Evolutionary conservation across 768 basidiomycete species (phyloP).

Genomic region (Tylopilus sp.): DNA sequence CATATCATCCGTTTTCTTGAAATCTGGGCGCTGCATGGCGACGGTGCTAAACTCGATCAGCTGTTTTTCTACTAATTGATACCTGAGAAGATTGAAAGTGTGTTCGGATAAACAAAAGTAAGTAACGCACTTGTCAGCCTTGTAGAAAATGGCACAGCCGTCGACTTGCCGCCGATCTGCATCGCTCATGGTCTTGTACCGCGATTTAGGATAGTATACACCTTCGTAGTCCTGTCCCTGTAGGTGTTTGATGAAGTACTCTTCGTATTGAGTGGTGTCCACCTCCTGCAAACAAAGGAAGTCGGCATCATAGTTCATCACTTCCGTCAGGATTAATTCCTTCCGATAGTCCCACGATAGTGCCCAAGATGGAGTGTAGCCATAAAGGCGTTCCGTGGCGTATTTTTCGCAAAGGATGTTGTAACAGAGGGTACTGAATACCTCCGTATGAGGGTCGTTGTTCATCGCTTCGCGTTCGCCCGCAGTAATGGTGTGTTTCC

Average conservation of each 20-base stretch:
- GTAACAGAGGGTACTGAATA: slow-evolving; percentile 80
- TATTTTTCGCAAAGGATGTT: slow-evolving; percentile 93
- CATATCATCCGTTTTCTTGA: slow-evolving; percentile 99
- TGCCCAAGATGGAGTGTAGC: slow-evolving; percentile 97
- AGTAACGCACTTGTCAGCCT: slow-evolving; percentile 70
- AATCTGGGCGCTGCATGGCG: slow-evolving; percentile 89
- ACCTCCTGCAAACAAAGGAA: slow-evolving; percentile 96
- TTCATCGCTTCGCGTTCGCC: slow-evolving; percentile 57
- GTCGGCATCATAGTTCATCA: slow-evolving; percentile 78
- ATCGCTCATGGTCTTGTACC: slow-evolving; percentile 90
- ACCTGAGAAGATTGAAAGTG: slow-evolving; percentile 46
- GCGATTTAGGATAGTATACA: slow-evolving; percentile 86
- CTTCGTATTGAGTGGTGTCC: slow-evolving; percentile 88
- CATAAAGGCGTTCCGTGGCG: slow-evolving; percentile 86
- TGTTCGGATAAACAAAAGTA: slow-evolving; percentile 1
- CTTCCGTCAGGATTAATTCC: slow-evolving; percentile 80
- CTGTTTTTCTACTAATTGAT: slow-evolving; percentile 89
- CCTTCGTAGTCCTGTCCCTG: slow-evolving; percentile 82
- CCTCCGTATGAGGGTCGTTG: slow-evolving; percentile 67
- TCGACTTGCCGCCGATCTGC: slow-evolving; percentile 86
- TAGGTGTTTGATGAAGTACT: slow-evolving; percentile 78
- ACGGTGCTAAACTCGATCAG: slow-evolving; percentile 90
- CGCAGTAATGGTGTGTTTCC: slow-evolving; percentile 61
- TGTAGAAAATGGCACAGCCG: slow-evolving; percentile 97
- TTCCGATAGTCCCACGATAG: slow-evolving; percentile 94